phyloP scores from a whole-genome alignment of 163 green algal species.

The Chlamydomonas reinhardtii region DNA sequence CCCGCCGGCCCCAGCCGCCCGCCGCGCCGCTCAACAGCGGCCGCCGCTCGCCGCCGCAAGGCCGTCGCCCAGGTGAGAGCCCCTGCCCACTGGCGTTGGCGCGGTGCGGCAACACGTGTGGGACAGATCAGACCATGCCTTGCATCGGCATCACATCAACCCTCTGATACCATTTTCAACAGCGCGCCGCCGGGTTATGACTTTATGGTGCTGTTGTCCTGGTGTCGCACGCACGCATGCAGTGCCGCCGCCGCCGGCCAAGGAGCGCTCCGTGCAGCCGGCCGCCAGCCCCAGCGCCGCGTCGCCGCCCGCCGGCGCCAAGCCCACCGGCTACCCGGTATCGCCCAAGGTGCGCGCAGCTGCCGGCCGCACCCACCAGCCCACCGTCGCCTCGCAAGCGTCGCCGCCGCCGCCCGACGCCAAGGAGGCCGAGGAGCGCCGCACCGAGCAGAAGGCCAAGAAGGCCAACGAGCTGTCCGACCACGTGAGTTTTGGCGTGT shows the following conservation, averaged over 20 bases:
- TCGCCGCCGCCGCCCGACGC: too few relatives aligned
- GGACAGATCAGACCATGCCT: too few relatives aligned
- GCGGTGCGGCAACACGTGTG: too few relatives aligned
- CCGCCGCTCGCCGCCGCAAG: constrained; percentile 14
- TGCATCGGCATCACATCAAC: too few relatives aligned
- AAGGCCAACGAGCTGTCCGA: constrained; percentile 36
- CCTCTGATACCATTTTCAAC: too few relatives aligned
- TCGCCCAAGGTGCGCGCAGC: constrained; percentile 38
- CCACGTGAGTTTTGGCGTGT: constrained; percentile 19
- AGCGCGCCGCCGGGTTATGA: too few relatives aligned
- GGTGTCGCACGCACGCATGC: too few relatives aligned
- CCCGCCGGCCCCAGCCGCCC: neutral
- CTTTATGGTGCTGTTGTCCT: neutral
- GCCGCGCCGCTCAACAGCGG: neutral
- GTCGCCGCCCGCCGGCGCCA: neutral
- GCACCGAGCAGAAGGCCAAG: constrained; percentile 1
- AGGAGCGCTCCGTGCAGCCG: constrained; percentile 3
- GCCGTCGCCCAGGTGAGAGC: neutral
- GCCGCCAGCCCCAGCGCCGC: too few relatives aligned
- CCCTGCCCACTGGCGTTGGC: too few relatives aligned
- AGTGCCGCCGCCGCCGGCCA: neutral
- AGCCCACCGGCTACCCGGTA: neutral
- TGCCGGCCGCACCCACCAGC: too few relatives aligned
- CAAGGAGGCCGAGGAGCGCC: constrained; percentile 10
- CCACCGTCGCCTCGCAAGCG: too few relatives aligned